Base-by-base conservation (phyloP, 2,329 filamentous ascomycete species). In the Triangularia verruculosa region DNA sequence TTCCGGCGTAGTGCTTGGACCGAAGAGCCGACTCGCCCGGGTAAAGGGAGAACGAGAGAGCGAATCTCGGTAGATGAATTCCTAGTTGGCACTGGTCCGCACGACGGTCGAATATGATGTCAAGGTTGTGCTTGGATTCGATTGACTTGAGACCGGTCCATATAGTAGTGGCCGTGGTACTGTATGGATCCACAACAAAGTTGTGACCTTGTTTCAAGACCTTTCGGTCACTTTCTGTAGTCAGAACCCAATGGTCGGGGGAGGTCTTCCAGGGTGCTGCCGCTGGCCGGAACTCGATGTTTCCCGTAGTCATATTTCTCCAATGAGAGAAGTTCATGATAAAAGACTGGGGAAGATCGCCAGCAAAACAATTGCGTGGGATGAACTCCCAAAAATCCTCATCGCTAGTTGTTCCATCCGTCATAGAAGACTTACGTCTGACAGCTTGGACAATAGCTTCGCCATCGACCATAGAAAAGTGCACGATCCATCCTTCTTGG, bases 1-100 rank as follows among this genome's bases (percentile, higher is more conserved):
- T 83, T 1, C 79, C 82, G 0, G 77, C 75, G 63, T 81, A 83
- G 61, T 87, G 78, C 5, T 76, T 78, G 0, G 80, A 86, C n/a
- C 69, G 61, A 2, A 86, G 64, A 0, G 52, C 51, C 0, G 67
- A 58, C 0, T 70, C 66, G 0, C 72, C 70, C 1, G 62, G 13
- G 1, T 68, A 65, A 0, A 83, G 60, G 7, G 64, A 69, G 63
- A 88, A 88, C 0, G 76, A 74, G 0, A 87, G 72, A 4, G 78
- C 76, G 0, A 85, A 70, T 1, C 79, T 74, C 0, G 83, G 82
- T 0, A 87, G 63, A 1, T 79, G 74, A 1, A 83, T 72, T 0
- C 77, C 69, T 1, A 83, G n/a, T 0, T 34, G 43, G 1, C 22
- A 62, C 0, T 57, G 61, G 2, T 64, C 59, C 0, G 57, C 6